phyloP scores from a whole-genome alignment of 2,329 filamentous ascomycete species.

The Colletotrichum tropicicola region DNA sequence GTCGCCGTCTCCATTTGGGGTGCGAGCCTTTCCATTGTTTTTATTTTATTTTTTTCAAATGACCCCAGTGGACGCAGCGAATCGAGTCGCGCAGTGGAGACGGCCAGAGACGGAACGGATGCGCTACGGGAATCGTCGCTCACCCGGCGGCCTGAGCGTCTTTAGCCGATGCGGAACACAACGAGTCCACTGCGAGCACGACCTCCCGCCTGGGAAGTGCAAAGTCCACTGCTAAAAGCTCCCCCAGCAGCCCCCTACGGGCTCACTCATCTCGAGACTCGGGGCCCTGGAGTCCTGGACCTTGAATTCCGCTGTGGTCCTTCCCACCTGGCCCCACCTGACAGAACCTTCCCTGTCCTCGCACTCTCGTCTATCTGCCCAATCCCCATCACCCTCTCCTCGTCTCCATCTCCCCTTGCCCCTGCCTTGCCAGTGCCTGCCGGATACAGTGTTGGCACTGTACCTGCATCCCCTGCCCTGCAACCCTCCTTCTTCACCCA shows the following conservation, averaged over 20 bases:
- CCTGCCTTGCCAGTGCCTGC: background rate
- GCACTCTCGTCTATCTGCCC: background rate
- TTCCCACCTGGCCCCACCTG: background rate
- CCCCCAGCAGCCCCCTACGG: no score
- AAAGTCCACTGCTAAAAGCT: no score
- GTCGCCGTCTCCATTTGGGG: background rate
- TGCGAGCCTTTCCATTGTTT: no score
- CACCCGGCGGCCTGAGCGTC: constrained; percentile 27
- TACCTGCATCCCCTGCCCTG: constrained; percentile 2
- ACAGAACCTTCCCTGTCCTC: background rate
- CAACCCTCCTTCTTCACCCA: background rate
- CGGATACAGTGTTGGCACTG: constrained; percentile 12
- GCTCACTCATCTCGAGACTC: background rate
- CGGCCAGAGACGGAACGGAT: constrained; percentile 3
- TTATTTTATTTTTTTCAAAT: background rate
- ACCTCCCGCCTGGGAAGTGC: constrained; percentile 17
- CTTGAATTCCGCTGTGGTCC: background rate
- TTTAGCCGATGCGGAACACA: background rate
- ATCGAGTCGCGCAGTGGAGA: background rate
- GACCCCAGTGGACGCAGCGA: background rate
- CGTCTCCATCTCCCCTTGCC: background rate
- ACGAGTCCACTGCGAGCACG: constrained; percentile 17
- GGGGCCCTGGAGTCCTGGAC: background rate
- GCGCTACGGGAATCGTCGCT: constrained; percentile 26
- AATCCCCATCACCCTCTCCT: background rate